A percentile compares a stretch with the other conserved stretches of the same genome.
Conservation (phyloP, 192 early-diverging fungal genomes). For the Coemansia aciculifera region DNA sequence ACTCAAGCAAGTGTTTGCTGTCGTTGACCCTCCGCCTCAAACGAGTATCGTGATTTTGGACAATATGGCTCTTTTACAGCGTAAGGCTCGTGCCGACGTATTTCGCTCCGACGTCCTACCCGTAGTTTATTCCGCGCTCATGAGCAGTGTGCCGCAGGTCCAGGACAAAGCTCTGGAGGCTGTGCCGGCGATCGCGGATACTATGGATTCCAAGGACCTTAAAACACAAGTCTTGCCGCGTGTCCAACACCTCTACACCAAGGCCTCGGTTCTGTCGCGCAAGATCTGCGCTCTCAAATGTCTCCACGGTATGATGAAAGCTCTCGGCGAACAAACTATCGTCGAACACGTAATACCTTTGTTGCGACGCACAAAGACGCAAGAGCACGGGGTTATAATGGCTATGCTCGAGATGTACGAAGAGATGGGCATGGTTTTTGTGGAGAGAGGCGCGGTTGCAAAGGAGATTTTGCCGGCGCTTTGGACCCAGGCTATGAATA, state of each 20-base stretch:
- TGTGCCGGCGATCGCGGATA: conserved; percentile 58
- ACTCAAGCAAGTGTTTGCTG: conserved; percentile 45
- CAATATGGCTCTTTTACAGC: conserved; percentile 64
- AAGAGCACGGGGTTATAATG: conserved; percentile 77
- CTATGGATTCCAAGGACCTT: conserved; percentile 63
- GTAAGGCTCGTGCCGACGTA: conserved; percentile 59
- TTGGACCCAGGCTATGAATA: conserved; percentile 75
- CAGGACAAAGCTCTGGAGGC: conserved; percentile 70
- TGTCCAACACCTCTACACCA: conserved; percentile 69
- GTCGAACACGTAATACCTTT: conserved; percentile 77
- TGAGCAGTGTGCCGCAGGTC: conserved; percentile 55
- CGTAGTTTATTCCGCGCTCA: conserved; percentile 67
- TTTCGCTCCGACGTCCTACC: conserved; percentile 72
- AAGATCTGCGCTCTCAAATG: conserved; percentile 72
- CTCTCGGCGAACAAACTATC: conserved; percentile 69
- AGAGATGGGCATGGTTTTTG: conserved; percentile 63
- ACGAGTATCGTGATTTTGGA: conserved; percentile 68
- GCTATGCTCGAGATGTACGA: conserved; percentile 79
- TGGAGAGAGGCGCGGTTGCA: conserved; percentile 76
- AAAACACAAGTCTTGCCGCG: conserved; percentile 69
- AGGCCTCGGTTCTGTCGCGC: conserved; percentile 65
- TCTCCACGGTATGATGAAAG: conserved; percentile 67
- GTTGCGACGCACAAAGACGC: conserved; percentile 70
- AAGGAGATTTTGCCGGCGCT: conserved; percentile 75
- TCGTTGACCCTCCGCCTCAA: conserved; percentile 58